A percentile compares a stretch with the other conserved stretches of the same genome.
Conservation (phyloP, 1,139 yeast genomes). For the Nakaseomyces glabratus region DNA sequence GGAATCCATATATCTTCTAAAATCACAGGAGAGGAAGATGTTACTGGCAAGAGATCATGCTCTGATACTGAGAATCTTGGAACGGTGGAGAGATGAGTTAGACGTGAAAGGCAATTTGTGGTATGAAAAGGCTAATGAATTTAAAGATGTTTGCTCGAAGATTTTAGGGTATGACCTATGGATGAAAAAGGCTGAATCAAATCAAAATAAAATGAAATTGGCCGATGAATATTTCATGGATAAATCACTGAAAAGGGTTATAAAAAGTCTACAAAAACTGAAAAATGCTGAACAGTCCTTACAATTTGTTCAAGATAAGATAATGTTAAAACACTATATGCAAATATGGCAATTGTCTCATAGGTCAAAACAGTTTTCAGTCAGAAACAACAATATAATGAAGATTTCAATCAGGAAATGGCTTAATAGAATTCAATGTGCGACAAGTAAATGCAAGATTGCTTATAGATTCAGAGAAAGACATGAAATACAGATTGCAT, state of each 20-base stretch:
- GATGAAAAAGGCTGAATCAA: constrained; percentile 3
- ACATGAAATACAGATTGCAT: too few species aligned
- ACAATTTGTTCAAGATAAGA: background rate
- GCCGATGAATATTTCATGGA: constrained; percentile 7
- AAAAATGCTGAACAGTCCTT: background rate
- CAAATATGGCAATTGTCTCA: constrained; percentile 3
- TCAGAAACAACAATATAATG: background rate
- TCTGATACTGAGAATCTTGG: background rate
- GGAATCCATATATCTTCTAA: background rate
- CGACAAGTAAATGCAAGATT: too few species aligned
- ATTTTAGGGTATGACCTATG: constrained; percentile 6
- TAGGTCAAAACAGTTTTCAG: background rate
- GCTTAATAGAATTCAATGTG: too few species aligned
- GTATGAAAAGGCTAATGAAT: constrained; percentile 2
- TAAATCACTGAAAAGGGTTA: constrained; percentile 2
- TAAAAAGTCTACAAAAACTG: background rate
- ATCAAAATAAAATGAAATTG: constrained; percentile 1
- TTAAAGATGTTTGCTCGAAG: constrained; percentile 2
- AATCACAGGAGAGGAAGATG: background rate
- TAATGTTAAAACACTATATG: background rate
- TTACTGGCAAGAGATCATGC: background rate
- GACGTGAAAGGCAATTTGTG: background rate
- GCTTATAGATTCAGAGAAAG: too few species aligned
- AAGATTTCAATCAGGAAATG: too few species aligned
- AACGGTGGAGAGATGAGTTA: constrained; percentile 1